Base-by-base conservation (phyloP, 305 asterid species). In the Fraxinus sp. region DNA sequence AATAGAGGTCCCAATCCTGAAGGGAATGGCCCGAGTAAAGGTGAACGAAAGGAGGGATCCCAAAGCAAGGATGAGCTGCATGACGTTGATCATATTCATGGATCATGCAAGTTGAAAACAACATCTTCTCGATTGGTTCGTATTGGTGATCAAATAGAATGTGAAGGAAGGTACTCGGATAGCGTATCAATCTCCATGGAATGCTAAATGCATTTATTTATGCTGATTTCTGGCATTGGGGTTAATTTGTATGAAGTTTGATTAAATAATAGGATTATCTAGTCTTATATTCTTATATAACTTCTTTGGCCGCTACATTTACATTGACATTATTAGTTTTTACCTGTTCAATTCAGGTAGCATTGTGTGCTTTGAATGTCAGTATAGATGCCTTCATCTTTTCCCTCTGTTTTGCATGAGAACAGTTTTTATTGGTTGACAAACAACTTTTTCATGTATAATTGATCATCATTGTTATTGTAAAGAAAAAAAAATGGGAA, bases 101-200 rank as follows among this genome's bases (percentile, higher is more conserved):
- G 86, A 57, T 88, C 84, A 81, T 86, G 92, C 72, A 88, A 87
- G 81, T 90, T 87, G 81, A 87, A 88, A 81, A 89, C 81, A 46
- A 87, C 85, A 86, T 84, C 88, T 83, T 86, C 90, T 57, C 89
- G 83, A 57, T 90, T 85, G 74, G 81, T 81, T 39, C 88, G 80
- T 32, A 78, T 80, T 76, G 86, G 81, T 41, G 90, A 89, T 82
- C 90, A 83, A 6, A 87, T 87, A 81, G 89, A 83, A 72, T 86
- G 89, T 83, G 88, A 79, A 82, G 89, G 86, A 79, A 88, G 82
- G 55, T 87, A 88, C 62, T 84, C 88, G 0, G 88, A 81, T 39
- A 86, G 90, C 37, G 7, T 33, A 33, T 33, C 37, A 35, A 35
- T 35, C 39, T 35, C 39, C 8, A 35, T 35, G 5, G 39, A 35